These are phyloP conservation scores for Helichrysum umbraculigerum DNA, from an alignment of 129 eudicot species.

Conservation along the genomic window DNA sequence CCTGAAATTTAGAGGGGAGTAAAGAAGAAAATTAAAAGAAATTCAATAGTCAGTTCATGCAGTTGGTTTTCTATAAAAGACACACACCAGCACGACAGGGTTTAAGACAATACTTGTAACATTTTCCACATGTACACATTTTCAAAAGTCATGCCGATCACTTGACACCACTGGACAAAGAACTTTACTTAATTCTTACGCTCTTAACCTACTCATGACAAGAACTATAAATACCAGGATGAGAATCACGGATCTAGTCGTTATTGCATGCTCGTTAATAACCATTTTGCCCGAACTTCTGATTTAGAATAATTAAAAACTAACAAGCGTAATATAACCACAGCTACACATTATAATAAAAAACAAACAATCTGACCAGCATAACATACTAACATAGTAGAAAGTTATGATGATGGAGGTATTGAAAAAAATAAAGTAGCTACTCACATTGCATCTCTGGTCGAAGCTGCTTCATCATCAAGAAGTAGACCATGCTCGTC, in stretches of 20 bases:
- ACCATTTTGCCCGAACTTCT: background rate
- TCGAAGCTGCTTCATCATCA: conserved; percentile 93
- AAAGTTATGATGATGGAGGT: background rate
- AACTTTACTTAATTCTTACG: background rate
- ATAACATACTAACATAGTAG: conserved; percentile 3
- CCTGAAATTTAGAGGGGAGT: conserved; percentile 43
- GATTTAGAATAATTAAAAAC: background rate
- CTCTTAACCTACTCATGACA: background rate
- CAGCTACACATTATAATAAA: background rate
- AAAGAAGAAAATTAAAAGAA: background rate
- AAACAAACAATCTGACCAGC: background rate
- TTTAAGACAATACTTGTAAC: background rate
- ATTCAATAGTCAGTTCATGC: background rate
- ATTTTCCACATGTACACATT: background rate
- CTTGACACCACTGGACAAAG: background rate
- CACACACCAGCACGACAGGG: background rate
- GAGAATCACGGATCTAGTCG: background rate
- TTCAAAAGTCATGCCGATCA: background rate
- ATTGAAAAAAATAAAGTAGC: conserved; percentile 8
- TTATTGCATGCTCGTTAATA: background rate
- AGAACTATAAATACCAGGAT: background rate
- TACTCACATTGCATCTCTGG: conserved; percentile 95
- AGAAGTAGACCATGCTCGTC: conserved; percentile 84
- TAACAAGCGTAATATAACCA: background rate
- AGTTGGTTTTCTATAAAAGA: background rate